These are phyloP conservation scores for Podila verticillata DNA, from an alignment of 192 early-diverging fungal species.

Conservation along the genomic window DNA sequence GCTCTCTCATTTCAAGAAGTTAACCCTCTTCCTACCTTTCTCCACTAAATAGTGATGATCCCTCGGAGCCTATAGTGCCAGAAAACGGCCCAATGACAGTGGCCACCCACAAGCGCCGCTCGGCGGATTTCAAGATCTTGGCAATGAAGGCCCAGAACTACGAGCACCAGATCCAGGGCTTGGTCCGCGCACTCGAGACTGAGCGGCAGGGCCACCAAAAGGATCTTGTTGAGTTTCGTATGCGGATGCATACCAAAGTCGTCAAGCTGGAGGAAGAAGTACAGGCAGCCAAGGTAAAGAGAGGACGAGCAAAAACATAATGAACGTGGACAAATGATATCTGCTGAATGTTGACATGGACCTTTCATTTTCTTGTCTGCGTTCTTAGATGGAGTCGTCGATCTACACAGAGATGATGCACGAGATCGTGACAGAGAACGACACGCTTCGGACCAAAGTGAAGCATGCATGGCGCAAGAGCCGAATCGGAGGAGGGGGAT, in stretches of 20 bases:
- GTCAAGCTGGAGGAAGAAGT: slow-evolving; percentile 31
- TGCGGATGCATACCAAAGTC: slow-evolving; percentile 10
- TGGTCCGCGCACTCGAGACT: slow-evolving; percentile 12
- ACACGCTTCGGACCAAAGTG: slow-evolving; percentile 20
- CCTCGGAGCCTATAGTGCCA: not conserved
- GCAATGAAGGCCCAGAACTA: slow-evolving; percentile 12
- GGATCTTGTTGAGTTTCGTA: slow-evolving; percentile 10
- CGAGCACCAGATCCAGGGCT: slow-evolving; percentile 20
- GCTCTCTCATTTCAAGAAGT: no score
- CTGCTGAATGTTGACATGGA: not conserved
- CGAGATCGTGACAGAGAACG: slow-evolving; percentile 45
- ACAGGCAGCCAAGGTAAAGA: slow-evolving; percentile 44
- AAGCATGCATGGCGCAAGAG: slow-evolving; percentile 18
- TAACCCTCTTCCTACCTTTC: not conserved
- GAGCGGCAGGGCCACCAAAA: slow-evolving; percentile 13
- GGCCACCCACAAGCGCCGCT: slow-evolving; percentile 32
- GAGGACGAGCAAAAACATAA: not conserved
- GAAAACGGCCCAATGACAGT: slow-evolving; percentile 38
- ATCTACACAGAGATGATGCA: slow-evolving; percentile 50
- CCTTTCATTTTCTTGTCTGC: not conserved
- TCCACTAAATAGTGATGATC: not conserved
- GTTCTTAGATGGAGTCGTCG: slow-evolving; percentile 37
- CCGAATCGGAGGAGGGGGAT: not conserved
- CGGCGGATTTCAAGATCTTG: slow-evolving; percentile 23
- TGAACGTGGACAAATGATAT: no score